phyloP scores from a whole-genome alignment of 768 basidiomycete genomes.

The Lactarius vividus region DNA sequence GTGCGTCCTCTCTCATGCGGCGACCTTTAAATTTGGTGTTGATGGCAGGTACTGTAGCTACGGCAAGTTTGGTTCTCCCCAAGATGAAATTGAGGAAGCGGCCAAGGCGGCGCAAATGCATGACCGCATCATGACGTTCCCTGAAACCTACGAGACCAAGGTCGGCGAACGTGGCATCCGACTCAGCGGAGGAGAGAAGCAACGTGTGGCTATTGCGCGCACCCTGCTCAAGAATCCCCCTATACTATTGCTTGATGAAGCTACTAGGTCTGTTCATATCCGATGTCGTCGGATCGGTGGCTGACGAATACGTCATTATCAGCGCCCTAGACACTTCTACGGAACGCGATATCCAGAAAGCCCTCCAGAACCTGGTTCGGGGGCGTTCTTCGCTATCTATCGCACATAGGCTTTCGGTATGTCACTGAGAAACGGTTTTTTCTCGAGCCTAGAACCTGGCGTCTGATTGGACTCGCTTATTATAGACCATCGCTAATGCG shows the following conservation, averaged over 20 bases:
- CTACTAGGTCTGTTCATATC: constrained; percentile 50
- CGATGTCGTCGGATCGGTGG: neutral
- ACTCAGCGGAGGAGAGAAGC: constrained; percentile 86
- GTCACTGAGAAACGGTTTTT: constrained; percentile 32
- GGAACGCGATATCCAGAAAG: constrained; percentile 86
- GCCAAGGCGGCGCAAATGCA: constrained; percentile 86
- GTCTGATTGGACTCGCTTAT: constrained; percentile 23
- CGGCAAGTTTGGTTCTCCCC: constrained; percentile 67
- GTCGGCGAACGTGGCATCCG: constrained; percentile 89
- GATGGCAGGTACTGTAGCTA: constrained; percentile 45
- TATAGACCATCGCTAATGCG: constrained; percentile 52
- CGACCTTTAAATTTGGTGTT: neutral
- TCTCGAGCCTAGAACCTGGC: constrained; percentile 11
- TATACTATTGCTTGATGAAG: constrained; percentile 75
- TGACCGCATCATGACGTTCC: constrained; percentile 79
- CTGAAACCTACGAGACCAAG: constrained; percentile 82
- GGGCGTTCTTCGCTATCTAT: constrained; percentile 75
- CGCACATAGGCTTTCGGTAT: constrained; percentile 73
- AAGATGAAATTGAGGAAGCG: constrained; percentile 75
- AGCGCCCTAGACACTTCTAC: constrained; percentile 88
- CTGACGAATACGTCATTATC: constrained; percentile 13
- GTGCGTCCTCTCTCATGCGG: constrained; percentile 35
- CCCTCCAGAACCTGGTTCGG: constrained; percentile 73
- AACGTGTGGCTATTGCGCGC: constrained; percentile 83
- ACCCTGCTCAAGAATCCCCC: constrained; percentile 85